Conservation (phyloP, 202 grass and related monocot genomes). For the Digitaria exilis region DNA sequence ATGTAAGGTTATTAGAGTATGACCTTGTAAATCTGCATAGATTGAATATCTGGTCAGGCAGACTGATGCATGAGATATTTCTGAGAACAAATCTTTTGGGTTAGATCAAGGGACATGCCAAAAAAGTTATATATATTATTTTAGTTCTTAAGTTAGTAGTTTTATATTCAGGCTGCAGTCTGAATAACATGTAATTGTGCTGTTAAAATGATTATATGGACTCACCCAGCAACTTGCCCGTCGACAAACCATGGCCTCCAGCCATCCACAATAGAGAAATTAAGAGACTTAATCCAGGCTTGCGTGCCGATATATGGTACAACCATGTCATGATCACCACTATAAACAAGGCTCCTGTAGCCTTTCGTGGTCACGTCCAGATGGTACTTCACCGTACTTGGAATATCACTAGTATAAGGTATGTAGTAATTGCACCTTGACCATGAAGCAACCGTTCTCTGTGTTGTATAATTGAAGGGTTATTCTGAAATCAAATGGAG, state of each 20-base stretch:
- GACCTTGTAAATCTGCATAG: slow-evolving; percentile 54
- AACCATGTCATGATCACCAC: slow-evolving; percentile 57
- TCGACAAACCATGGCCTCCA: slow-evolving; percentile 62
- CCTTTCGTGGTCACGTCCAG: slow-evolving; percentile 60
- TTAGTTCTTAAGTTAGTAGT: neutral
- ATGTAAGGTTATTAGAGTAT: slow-evolving; percentile 63
- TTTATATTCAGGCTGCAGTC: neutral
- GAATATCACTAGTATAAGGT: slow-evolving; percentile 54
- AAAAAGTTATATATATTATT: neutral
- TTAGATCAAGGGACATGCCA: neutral
- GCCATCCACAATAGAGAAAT: slow-evolving; percentile 50
- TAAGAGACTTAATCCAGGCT: slow-evolving; percentile 62
- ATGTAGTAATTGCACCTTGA: slow-evolving; percentile 45
- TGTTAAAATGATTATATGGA: neutral
- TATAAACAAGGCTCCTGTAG: slow-evolving; percentile 60
- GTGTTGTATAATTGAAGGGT: neutral
- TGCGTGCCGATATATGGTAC: slow-evolving; percentile 48
- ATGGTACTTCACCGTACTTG: slow-evolving; percentile 56
- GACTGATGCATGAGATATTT: neutral
- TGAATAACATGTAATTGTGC: neutral
- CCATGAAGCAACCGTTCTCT: slow-evolving; percentile 72
- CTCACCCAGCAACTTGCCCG: slow-evolving; percentile 69
- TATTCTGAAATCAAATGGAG: neutral
- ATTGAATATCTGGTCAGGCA: neutral
- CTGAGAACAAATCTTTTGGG: neutral